A percentile compares a stretch with the other conserved stretches of the same genome.
These are phyloP conservation scores for Platismatia glauca DNA, from an alignment of 495 filamentous ascomycete genomes.

Conservation along the genomic window DNA sequence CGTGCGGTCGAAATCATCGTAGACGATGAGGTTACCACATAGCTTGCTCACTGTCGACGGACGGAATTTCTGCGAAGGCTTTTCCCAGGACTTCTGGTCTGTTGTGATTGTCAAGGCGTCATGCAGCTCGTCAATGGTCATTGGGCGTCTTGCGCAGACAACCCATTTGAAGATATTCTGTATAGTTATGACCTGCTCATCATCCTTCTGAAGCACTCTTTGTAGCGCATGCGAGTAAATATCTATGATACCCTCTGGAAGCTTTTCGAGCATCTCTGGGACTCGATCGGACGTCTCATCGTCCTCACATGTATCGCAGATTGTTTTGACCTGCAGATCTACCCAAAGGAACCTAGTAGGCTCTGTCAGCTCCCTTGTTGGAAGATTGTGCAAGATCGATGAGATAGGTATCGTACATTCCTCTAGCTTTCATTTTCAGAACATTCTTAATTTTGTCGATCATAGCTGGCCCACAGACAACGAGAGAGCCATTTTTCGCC, in stretches of 20 bases:
- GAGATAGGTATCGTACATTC: conserved; percentile 3
- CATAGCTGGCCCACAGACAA: conserved; percentile 2
- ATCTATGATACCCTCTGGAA: conserved; percentile 18
- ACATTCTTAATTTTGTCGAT: neutral
- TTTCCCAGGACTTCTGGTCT: no score
- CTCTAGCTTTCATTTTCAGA: conserved; percentile 8
- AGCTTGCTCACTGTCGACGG: no score
- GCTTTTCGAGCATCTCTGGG: conserved; percentile 17
- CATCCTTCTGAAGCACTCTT: conserved; percentile 11
- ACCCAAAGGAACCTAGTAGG: conserved; percentile 27
- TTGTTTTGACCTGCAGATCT: conserved; percentile 25
- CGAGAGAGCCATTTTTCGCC: conserved; percentile 1
- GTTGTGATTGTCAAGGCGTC: no score
- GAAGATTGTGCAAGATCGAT: conserved; percentile 5
- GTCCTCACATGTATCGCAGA: conserved; percentile 23
- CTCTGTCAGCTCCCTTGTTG: neutral
- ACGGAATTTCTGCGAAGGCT: no score
- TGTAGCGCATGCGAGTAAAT: conserved; percentile 15
- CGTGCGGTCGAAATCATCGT: no score
- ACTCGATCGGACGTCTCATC: conserved; percentile 20
- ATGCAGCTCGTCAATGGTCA: conserved; percentile 19
- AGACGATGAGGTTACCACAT: no score
- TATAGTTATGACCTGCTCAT: conserved; percentile 3
- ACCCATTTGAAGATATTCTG: conserved; percentile 22
- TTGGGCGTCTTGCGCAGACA: conserved; percentile 19